Base-by-base conservation (phyloP, 176 grass and related monocot species). In the Zea luxurians region DNA sequence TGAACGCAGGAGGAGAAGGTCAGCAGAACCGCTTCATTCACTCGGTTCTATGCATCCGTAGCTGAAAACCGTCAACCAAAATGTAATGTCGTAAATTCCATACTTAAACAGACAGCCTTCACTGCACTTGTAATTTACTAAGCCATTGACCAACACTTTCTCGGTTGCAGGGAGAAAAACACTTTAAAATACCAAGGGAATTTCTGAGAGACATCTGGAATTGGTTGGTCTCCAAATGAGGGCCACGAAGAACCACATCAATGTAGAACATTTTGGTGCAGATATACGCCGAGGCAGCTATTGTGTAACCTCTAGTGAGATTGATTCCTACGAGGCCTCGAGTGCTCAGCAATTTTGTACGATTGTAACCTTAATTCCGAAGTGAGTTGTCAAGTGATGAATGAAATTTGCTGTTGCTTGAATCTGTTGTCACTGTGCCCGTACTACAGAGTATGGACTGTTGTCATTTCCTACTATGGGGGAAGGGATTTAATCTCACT, bases 1-100 rank as follows among this genome's bases (percentile, higher is more conserved):
- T 87, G 66, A 82, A 81, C 79, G 58, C 86, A 99, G 92, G 69
- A 80, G 9, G 91, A 98, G 55, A 89, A 86, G 58, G 48, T 49
- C 16, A 63, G 5, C 58, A 81, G 35, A 35, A 86, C 49, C 27
- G 20, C 80, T 38, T 78, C 89, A 37, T 95, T 99, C 60, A 80
- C 87, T 37, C 80, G 77, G 18, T 95, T 82, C 71, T 95, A 95
- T 13, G 66, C 79, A 37, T 89, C 81, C 16, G 10, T 89, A 4
- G 60, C 73, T 57, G 84, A 99, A 73, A 88, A 84, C 44, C 64
- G 61, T 38, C 65, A 74, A 66, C 71, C 34, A 16, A 68, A 46
- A 93, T 75, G 83, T 90, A 78, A 34, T 16, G 46, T 75, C 13
- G 20, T 50, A 45, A 45, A 8, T 48, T 3, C 8, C 1, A 1